phyloP scores from a whole-genome alignment of 2,329 filamentous ascomycete genomes.

The Neonectria ditissima region DNA sequence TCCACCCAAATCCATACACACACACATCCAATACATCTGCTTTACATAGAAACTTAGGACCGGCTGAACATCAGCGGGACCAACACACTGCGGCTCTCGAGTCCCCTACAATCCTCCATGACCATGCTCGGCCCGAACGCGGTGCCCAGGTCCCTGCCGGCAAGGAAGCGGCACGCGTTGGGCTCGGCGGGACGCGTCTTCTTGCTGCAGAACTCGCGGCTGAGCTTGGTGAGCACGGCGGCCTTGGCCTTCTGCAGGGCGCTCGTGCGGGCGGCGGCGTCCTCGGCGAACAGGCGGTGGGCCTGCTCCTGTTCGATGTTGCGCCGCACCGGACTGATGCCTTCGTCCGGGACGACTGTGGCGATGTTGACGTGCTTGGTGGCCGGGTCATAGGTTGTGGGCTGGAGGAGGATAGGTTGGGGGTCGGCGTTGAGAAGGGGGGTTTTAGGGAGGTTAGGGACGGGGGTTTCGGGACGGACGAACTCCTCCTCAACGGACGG shows the following conservation, averaged over 20 bases:
- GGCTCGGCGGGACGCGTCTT: conserved; percentile 50
- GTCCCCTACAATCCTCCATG: conserved; percentile 57
- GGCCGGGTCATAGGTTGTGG: conserved; percentile 66
- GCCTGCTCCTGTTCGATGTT: conserved; percentile 68
- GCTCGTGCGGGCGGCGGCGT: conserved; percentile 64
- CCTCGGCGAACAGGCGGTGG: conserved; percentile 68
- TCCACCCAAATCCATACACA: conserved; percentile 12
- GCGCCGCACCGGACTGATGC: conserved; percentile 69
- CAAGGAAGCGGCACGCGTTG: conserved; percentile 50
- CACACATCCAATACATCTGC: background rate
- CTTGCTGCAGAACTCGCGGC: conserved; percentile 60
- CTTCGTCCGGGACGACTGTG: conserved; percentile 50
- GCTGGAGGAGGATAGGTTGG: conserved; percentile 66
- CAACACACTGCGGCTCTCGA: conserved; percentile 65
- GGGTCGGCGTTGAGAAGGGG: conserved; percentile 63
- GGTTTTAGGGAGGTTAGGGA: conserved; percentile 54
- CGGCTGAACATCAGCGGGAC: conserved; percentile 72
- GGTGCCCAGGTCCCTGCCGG: conserved; percentile 46
- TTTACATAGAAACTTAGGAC: conserved; percentile 39
- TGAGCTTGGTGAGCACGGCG: conserved; percentile 69
- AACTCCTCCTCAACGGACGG: conserved; percentile 42
- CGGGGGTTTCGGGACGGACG: conserved; percentile 44
- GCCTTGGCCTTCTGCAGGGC: conserved; percentile 70
- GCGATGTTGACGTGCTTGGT: conserved; percentile 27
- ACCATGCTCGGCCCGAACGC: conserved; percentile 51